Conservation (phyloP, 805 yeast genomes). For the Yamadazyma philogaea region DNA sequence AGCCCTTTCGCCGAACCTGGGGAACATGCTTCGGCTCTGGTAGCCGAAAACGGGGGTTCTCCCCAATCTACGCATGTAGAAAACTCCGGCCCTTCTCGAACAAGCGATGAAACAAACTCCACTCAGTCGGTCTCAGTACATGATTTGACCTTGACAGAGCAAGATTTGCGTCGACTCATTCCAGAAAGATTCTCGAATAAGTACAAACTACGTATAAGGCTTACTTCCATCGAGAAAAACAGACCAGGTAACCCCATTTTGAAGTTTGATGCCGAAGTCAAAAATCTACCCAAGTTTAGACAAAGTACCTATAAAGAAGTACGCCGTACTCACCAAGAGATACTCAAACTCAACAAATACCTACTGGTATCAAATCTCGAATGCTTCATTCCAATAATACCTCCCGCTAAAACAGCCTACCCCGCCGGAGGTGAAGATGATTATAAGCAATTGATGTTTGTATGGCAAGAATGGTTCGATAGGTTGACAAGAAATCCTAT, state of each 20-base stretch:
- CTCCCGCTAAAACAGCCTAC: constrained; percentile 68
- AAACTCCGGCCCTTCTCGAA: not conserved
- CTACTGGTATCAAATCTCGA: constrained; percentile 81
- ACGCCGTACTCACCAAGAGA: constrained; percentile 77
- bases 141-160: constrained; percentile 26
- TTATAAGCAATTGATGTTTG: constrained; percentile 48
- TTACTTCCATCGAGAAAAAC: constrained; percentile 68
- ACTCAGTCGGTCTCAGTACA: constrained; percentile 22
- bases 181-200: constrained; percentile 50
- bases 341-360: constrained; percentile 71
- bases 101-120: not conserved
- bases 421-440: constrained; percentile 87
- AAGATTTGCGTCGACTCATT: constrained; percentile 43
- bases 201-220: constrained; percentile 48
- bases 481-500: constrained; percentile 72
- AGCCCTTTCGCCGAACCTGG: constrained; percentile 41
- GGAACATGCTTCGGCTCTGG: constrained; percentile 7
- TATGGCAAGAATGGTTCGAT: constrained; percentile 84
- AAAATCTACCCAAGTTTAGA: constrained; percentile 71
- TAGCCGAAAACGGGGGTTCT: not conserved
- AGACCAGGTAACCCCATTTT: constrained; percentile 78
- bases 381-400: constrained; percentile 89
- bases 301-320: constrained; percentile 67
- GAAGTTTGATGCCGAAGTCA: constrained; percentile 53
- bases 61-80: not conserved